Conservation (phyloP, 768 basidiomycete genomes). For the Russula dissimulans region DNA sequence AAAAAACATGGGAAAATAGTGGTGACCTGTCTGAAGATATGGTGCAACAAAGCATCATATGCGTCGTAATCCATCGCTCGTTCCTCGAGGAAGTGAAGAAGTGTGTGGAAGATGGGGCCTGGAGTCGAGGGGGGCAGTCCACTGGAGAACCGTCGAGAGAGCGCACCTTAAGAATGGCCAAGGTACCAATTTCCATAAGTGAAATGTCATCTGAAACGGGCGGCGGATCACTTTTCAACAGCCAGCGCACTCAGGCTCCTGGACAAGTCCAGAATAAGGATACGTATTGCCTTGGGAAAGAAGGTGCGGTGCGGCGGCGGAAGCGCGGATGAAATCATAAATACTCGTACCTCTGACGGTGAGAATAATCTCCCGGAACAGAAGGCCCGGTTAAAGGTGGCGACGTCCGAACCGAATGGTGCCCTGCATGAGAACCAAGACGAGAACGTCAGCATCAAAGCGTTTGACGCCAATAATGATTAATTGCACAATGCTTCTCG, state of each 20-base stretch:
- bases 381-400: neutral
- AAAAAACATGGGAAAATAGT: neutral
- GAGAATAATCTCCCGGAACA: neutral
- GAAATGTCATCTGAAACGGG: neutral
- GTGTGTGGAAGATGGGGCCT: constrained; percentile 11
- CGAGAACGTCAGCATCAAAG: neutral
- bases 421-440: neutral
- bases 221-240: neutral
- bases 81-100: neutral
- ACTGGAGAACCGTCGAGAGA: constrained; percentile 8
- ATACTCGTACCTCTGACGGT: neutral
- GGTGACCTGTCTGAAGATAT: constrained; percentile 65
- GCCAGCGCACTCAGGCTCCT: neutral
- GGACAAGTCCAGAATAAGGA: neutral
- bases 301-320: neutral
- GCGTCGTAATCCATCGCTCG: constrained; percentile 66
- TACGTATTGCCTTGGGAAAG: neutral
- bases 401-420: neutral
- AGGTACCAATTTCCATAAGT: neutral
- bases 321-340: neutral
- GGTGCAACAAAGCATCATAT: constrained; percentile 71
- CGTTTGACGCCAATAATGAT: neutral
- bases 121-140: constrained; percentile 13
- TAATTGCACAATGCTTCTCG: neutral
- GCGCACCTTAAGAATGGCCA: neutral